Base-by-base conservation (phyloP, 768 basidiomycete genomes). In the Porphyrellus cyaneotinctus region DNA sequence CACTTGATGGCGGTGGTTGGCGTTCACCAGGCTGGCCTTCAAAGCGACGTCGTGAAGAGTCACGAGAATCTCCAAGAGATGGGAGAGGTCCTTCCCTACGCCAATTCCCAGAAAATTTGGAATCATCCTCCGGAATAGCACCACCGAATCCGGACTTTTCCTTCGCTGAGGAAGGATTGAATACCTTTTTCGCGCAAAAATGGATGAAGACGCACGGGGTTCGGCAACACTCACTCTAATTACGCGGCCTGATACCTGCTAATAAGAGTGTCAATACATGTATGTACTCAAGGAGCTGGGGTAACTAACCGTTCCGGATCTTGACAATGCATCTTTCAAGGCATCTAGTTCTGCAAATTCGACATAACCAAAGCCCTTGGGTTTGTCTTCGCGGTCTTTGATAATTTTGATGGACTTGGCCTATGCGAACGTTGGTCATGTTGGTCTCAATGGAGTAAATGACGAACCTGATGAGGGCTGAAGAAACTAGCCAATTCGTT, bases 361-460 rank as follows among this genome's bases (percentile, higher is more conserved):
- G 53, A 97, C 84, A 68, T 99, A 98, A 31, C 95, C 97, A 72
- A 97, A 98, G 1, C 97, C 97, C 70, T 97, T 97, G 18, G 95
- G 91, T 67, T 92, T 93, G 44, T 95, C 94, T 48, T 95, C 94
- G 53, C 83, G 80, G 61, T 95, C 95, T 66, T 81, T 87, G 70
- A 98, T 95, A 55, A 98, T 89, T 75, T 97, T 95, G 58, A 92
- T 81, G 18, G 85, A 85, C 67, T 88, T 88, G 56, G 85, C 78
- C 88, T 91, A 50, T 15, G 9, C 42, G 38, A 28, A 28, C 32
- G 26, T 54, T 57, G 38, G 31, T 37, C 22, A 47, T 43, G 43
- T 42, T 53, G n/a, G 28, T 8, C 10, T 26, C 1, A 23, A 43
- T 31, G 22, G 30, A 38, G 35, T 20, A 39, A 26, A 61, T 6